Evolutionary conservation across 1,139 yeast genomes (phyloP).

Genomic region (Saccharomyces pastorianus): DNA sequence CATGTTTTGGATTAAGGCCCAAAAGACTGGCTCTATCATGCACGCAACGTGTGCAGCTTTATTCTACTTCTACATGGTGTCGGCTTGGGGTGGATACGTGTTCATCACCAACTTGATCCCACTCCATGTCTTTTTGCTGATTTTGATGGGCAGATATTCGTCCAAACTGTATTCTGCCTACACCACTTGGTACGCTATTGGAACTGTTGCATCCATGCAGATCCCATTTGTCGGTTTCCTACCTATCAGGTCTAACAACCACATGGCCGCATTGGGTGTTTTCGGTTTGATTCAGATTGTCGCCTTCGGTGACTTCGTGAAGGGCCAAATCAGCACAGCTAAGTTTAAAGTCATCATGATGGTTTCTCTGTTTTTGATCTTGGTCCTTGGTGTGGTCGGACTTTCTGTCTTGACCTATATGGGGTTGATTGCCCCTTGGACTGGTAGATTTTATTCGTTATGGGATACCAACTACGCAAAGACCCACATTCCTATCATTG

Average conservation of each 20-base stretch:
- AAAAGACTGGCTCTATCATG: conserved; percentile 81
- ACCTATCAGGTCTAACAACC: conserved; percentile 95
- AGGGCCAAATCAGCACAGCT: conserved; percentile 59
- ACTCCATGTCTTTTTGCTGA: conserved; percentile 80
- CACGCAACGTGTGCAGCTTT: conserved; percentile 81
- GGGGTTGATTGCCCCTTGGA: conserved; percentile 98
- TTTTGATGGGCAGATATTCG: conserved; percentile 90
- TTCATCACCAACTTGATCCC: conserved; percentile 97
- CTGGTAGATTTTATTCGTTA: conserved; percentile 94
- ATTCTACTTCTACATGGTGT: conserved; percentile 95
- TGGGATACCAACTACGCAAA: conserved; percentile 98
- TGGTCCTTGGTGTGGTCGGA: conserved; percentile 58
- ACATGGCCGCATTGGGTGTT: conserved; percentile 96
- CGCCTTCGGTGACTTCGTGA: conserved; percentile 76
- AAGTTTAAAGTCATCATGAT: conserved; percentile 70
- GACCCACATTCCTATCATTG: conserved; percentile 96
- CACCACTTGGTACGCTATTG: conserved; percentile 93
- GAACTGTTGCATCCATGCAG: conserved; percentile 97
- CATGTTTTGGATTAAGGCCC: conserved; percentile 89
- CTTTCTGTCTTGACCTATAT: conserved; percentile 74
- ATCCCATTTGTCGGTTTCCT: conserved; percentile 96
- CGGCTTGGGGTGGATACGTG: conserved; percentile 99
- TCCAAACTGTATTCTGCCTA: conserved; percentile 81
- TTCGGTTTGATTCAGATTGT: conserved; percentile 91
- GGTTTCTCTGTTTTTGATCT: conserved; percentile 49